A percentile compares a stretch with the other conserved stretches of the same genome.
These are phyloP conservation scores for Podospora fimiseda DNA, from an alignment of 495 filamentous ascomycete genomes.

Conservation along the genomic window DNA sequence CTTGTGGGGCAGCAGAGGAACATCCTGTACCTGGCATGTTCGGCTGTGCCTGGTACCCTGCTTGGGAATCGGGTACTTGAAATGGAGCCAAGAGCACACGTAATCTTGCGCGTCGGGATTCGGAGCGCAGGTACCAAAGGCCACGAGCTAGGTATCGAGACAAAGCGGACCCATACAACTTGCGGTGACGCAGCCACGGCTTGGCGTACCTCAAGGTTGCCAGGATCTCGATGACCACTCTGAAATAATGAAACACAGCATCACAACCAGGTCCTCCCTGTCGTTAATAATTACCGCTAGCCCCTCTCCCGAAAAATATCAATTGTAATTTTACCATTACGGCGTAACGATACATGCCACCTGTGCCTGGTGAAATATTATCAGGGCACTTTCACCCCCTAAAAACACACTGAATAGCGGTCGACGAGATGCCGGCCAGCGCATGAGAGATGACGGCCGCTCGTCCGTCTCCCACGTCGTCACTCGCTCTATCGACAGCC, in stretches of 20 bases:
- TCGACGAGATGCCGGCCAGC: background rate
- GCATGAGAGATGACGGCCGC: slow-evolving; percentile 4
- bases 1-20: slow-evolving; percentile 17
- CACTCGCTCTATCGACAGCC: background rate
- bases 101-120: slow-evolving; percentile 2
- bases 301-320: slow-evolving; percentile 17
- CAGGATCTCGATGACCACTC: slow-evolving; percentile 22
- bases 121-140: slow-evolving; percentile 13
- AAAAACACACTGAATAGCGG: background rate
- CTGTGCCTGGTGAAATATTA: slow-evolving; percentile 2
- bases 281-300: slow-evolving; percentile 15
- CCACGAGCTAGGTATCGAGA: slow-evolving; percentile 16
- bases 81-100: slow-evolving; percentile 1
- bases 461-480: background rate
- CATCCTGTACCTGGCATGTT: slow-evolving; percentile 17
- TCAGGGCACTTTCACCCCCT: background rate
- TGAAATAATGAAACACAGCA: slow-evolving; percentile 28
- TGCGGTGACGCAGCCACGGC: slow-evolving; percentile 35
- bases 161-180: slow-evolving; percentile 15
- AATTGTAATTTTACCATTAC: slow-evolving; percentile 15
- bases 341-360: slow-evolving; percentile 6
- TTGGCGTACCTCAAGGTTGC: slow-evolving; percentile 24
- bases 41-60: slow-evolving; percentile 20
- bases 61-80: slow-evolving; percentile 12
- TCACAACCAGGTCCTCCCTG: slow-evolving; percentile 18